Conservation (phyloP, 2,329 filamentous ascomycete species). For the Fusarium solani-melongenae region DNA sequence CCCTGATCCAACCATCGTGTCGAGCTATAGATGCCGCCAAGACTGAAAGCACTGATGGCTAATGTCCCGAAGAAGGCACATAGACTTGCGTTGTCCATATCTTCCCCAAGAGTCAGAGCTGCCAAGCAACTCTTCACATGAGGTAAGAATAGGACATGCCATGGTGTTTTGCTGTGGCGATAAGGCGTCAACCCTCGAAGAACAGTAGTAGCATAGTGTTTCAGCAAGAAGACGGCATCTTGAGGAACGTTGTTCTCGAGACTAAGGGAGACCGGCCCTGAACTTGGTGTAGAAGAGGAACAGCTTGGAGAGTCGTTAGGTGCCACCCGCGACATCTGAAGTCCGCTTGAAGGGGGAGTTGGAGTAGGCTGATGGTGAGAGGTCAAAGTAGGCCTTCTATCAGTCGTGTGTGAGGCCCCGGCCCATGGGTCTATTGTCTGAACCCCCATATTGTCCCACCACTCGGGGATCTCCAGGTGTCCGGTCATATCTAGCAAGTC, state of each 20-base stretch:
- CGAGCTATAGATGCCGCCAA: constrained; percentile 14
- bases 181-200: constrained; percentile 29
- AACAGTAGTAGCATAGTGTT: constrained; percentile 24
- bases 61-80: constrained; percentile 31
- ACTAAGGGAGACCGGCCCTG: not conserved
- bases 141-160: constrained; percentile 24
- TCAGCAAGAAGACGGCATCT: constrained; percentile 22
- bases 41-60: constrained; percentile 28
- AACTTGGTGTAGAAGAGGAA: not conserved
- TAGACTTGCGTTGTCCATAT: constrained; percentile 25
- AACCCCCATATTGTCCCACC: constrained; percentile 11
- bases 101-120: constrained; percentile 14
- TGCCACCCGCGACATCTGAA: not conserved
- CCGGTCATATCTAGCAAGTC: not conserved
- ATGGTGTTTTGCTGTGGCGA: constrained; percentile 31
- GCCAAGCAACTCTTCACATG: constrained; percentile 29
- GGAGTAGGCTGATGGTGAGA: not conserved
- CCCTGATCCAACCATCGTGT: constrained; percentile 19
- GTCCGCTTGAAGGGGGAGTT: not conserved
- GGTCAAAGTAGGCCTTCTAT: not conserved
- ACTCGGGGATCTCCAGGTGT: not conserved
- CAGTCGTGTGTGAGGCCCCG: not conserved
- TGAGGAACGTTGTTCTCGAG: constrained; percentile 1
- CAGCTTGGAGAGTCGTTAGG: not conserved
- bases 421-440: not conserved